A percentile compares a stretch with the other conserved stretches of the same genome.
These are phyloP conservation scores for Microsporum audouinii DNA, from an alignment of 2,329 filamentous ascomycete genomes.

Conservation along the genomic window DNA sequence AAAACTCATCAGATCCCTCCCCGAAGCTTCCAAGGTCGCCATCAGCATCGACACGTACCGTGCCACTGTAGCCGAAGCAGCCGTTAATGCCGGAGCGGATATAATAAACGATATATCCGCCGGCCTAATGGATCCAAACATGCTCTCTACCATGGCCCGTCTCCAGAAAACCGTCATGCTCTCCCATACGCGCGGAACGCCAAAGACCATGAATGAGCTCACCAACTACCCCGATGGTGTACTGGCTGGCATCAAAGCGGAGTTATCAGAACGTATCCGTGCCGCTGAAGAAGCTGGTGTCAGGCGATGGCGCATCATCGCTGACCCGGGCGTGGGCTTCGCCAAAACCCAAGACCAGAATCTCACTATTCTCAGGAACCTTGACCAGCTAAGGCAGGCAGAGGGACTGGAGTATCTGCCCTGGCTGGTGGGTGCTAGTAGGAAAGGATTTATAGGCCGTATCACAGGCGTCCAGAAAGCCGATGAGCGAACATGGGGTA, in stretches of 20 bases:
- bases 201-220: constrained; percentile 63
- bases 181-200: constrained; percentile 90
- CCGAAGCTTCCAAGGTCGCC: constrained; percentile 51
- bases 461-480: constrained; percentile 66
- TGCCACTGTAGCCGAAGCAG: constrained; percentile 65
- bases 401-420: constrained; percentile 49
- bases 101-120: constrained; percentile 93
- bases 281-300: constrained; percentile 75
- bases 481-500: constrained; percentile 66
- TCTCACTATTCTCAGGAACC: constrained; percentile 59
- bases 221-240: constrained; percentile 59
- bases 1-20: constrained; percentile 55
- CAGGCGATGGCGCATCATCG: constrained; percentile 82
- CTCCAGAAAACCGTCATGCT: constrained; percentile 69
- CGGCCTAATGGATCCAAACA: constrained; percentile 63
- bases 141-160: constrained; percentile 69
- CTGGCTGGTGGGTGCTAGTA: constrained; percentile 80
- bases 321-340: constrained; percentile 91
- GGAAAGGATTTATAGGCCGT: constrained; percentile 78
- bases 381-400: constrained; percentile 48
- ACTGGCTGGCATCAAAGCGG: constrained; percentile 51
- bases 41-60: constrained; percentile 92
- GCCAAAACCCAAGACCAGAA: constrained; percentile 77
- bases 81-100: constrained; percentile 68
- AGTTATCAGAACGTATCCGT: constrained; percentile 58